phyloP scores from a whole-genome alignment of 192 early-diverging fungal species.

The Paraglomus occultum region DNA sequence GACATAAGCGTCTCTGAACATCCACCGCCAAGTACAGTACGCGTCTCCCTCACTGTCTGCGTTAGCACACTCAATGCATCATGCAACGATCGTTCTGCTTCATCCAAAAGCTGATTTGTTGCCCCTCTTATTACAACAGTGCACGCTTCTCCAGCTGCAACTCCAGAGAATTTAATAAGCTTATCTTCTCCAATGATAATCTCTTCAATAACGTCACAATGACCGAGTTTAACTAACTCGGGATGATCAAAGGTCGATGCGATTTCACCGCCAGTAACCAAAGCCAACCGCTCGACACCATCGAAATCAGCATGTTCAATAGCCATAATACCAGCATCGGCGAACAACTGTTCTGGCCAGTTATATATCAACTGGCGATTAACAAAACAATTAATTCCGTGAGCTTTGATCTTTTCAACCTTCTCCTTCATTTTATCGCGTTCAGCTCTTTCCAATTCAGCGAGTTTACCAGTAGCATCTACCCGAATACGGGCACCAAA shows the following conservation, averaged over 20 bases:
- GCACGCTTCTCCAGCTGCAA: slow-evolving; percentile 94
- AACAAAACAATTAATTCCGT: slow-evolving; percentile 99
- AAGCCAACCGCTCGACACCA: slow-evolving; percentile 93
- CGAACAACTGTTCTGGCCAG: slow-evolving; percentile 99
- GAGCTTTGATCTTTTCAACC: slow-evolving; percentile 96
- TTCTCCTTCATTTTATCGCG: slow-evolving; percentile 98
- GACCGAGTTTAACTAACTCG: slow-evolving; percentile 90
- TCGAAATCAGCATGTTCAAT: slow-evolving; percentile 99
- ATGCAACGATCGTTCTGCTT: slow-evolving; percentile 96
- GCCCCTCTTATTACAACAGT: slow-evolving; percentile 98
- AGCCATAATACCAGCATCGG: slow-evolving; percentile 93
- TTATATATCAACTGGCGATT: slow-evolving; percentile 99
- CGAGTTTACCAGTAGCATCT: slow-evolving; percentile 94
- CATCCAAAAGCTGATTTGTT: slow-evolving; percentile 92
- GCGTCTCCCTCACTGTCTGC: slow-evolving; percentile 91
- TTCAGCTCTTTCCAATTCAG: slow-evolving; percentile 98
- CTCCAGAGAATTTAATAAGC: slow-evolving; percentile 96
- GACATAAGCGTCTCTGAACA: slow-evolving; percentile 98
- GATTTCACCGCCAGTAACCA: slow-evolving; percentile 99
- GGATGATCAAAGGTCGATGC: slow-evolving; percentile 98
- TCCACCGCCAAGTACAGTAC: slow-evolving; percentile 93
- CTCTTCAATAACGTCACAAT: slow-evolving; percentile 97
- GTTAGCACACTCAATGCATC: slow-evolving; percentile 95
- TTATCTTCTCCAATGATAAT: slow-evolving; percentile 98
- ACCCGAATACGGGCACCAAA: slow-evolving; percentile 98